Conservation (phyloP, 192 early-diverging fungal genomes). For the Diversispora epigaea region DNA sequence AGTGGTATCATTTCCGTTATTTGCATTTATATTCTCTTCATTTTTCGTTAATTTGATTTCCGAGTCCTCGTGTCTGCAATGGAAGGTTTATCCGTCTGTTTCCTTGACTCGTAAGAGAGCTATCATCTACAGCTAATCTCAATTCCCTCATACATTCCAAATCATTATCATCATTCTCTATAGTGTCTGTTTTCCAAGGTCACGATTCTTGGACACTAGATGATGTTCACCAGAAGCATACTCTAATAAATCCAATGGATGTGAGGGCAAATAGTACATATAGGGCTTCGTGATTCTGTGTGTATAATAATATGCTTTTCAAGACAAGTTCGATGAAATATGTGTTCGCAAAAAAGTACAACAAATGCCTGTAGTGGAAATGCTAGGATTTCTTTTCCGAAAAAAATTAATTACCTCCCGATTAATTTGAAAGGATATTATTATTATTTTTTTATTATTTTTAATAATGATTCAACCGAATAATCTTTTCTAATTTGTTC, state of each 20-base stretch:
- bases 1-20: neutral
- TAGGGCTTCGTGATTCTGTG: neutral
- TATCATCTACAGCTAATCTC: neutral
- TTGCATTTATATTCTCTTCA: neutral
- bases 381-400: too few species aligned
- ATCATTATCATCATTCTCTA: neutral
- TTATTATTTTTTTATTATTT: too few species aligned
- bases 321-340: neutral
- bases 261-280: neutral
- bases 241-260: neutral
- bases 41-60: neutral
- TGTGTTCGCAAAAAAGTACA: neutral
- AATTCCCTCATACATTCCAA: neutral
- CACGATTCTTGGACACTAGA: neutral
- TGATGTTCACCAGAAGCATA: neutral
- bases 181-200: neutral
- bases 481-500: too few species aligned
- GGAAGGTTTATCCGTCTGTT: neutral
- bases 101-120: neutral
- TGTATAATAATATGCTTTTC: slow-evolving; percentile 8
- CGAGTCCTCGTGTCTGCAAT: neutral
- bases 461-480: too few species aligned
- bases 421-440: too few species aligned
- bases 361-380: too few species aligned
- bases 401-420: too few species aligned